Evolutionary conservation across 2,329 filamentous ascomycete species (phyloP), one percentile per base, ranked within the genome.

Genomic region (Aschersonia sp.): DNA sequence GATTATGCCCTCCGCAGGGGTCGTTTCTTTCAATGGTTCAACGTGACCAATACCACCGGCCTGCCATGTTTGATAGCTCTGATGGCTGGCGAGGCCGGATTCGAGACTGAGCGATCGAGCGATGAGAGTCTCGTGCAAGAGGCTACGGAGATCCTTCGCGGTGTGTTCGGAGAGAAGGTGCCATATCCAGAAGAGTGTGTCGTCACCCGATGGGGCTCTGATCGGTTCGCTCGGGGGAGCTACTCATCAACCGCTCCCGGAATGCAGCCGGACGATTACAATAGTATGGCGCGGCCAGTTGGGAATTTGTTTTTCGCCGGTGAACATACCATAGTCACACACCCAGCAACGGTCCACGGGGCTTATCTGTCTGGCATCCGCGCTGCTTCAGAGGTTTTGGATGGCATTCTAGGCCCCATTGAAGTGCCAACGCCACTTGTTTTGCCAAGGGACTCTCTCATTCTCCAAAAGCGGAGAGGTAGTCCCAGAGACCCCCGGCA

Each of bases 21-120:
- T n/a, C 83, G 89, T 30, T 95, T 95, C 66, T 98, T 97, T 58
- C 79, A 98, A 56, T 97, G 95, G 78, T 97, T 95, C 78, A 97
- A 98, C 57, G 87, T 88, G 47, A 83, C 88, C 51, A 86, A 87
- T 55, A 94, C 87, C 4, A 88, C 85, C 43, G 94, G 94, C 1
- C 71, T 94, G 37, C 92, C 86, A 1, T 87, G 88, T 46, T 73
- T 96, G 30, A 80, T 97, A 51, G 92, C 87, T 7, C 74, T 98
- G 31, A 96, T 98, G 90, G 90, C 90, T 45, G 92, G 92, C 29
- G 87, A 96, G 56, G 87, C 94, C 22, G 92, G 89, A 12, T 86
- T 88, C 55, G 85, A 94, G 53, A 87, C 87, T 0, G 94, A 98
- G 64, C 71, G 72, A 46, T 80, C 81, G 1, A 76, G 79, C 46